These are phyloP conservation scores for Ophiostoma quercus DNA, from an alignment of 2,329 filamentous ascomycete genomes.

Conservation along the genomic window DNA sequence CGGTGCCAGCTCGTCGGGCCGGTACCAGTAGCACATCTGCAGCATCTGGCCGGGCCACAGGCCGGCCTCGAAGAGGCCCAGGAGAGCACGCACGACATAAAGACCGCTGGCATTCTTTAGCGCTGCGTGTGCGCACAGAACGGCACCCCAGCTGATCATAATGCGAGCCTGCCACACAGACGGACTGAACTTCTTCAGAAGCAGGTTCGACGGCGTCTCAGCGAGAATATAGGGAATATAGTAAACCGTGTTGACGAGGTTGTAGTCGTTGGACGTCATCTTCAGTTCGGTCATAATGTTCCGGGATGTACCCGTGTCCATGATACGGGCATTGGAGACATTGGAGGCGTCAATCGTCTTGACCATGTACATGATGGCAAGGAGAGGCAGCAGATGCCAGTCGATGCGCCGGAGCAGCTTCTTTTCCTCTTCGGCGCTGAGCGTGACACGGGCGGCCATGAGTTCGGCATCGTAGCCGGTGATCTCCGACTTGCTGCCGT, in stretches of 20 bases:
- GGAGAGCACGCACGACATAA: constrained; percentile 48
- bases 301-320: constrained; percentile 38
- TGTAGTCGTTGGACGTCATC: constrained; percentile 40
- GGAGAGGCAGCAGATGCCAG: constrained; percentile 24
- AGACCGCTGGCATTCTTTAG: constrained; percentile 46
- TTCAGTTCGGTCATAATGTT: constrained; percentile 41
- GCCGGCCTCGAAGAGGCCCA: constrained; percentile 62
- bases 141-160: constrained; percentile 54
- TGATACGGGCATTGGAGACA: constrained; percentile 42
- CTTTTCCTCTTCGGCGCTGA: constrained; percentile 25
- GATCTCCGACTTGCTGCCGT: constrained; percentile 10
- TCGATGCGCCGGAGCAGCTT: constrained; percentile 26
- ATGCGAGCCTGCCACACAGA: constrained; percentile 70
- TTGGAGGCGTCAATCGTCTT: constrained; percentile 26
- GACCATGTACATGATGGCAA: constrained; percentile 26
- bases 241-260: constrained; percentile 38
- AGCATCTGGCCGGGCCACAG: constrained; percentile 58
- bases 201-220: constrained; percentile 69
- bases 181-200: constrained; percentile 69
- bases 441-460: constrained; percentile 19
- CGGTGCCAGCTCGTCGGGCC: constrained; percentile 44
- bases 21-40: constrained; percentile 45
- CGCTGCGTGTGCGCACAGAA: constrained; percentile 51
- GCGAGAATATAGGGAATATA: constrained; percentile 66
- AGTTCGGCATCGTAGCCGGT: constrained; percentile 22